These are phyloP conservation scores for Globisporangium emineosum DNA, from an alignment of 352 stramenopile genomes.

Conservation along the genomic window DNA sequence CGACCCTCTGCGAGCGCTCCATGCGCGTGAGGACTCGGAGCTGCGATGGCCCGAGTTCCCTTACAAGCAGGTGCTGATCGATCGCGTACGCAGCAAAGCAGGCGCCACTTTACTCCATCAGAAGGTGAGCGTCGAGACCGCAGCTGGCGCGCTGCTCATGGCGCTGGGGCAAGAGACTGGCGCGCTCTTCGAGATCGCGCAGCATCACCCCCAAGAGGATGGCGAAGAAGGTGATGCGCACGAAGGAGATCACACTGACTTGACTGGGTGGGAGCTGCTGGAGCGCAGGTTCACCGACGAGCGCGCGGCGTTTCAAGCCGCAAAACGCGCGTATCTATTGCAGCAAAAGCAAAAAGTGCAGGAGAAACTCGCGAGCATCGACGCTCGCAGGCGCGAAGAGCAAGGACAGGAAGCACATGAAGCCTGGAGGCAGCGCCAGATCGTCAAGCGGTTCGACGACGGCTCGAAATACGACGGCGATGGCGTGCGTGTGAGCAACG, in stretches of 20 bases:
- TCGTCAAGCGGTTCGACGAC: slow-evolving; percentile 60
- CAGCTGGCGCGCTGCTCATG: slow-evolving; percentile 54
- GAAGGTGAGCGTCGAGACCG: slow-evolving; percentile 31
- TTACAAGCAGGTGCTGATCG: slow-evolving; percentile 65
- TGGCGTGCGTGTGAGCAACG: slow-evolving; percentile 33
- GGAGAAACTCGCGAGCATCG: slow-evolving; percentile 33
- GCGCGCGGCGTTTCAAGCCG: slow-evolving; percentile 38
- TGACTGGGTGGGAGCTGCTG: slow-evolving; percentile 23
- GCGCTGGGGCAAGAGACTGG: slow-evolving; percentile 34
- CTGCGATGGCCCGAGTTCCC: slow-evolving; percentile 62
- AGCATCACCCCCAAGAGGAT: slow-evolving; percentile 20
- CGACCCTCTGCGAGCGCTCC: slow-evolving; percentile 43
- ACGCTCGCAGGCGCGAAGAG: slow-evolving; percentile 24
- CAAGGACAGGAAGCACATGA: slow-evolving; percentile 30
- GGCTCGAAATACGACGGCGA: slow-evolving; percentile 72
- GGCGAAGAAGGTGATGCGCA: slow-evolving; percentile 4
- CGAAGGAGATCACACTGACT: not conserved
- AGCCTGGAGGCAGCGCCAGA: slow-evolving; percentile 43
- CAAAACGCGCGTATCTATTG: slow-evolving; percentile 46
- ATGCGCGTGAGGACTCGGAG: slow-evolving; percentile 40
- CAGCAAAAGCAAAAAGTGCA: slow-evolving; percentile 36
- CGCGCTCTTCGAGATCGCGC: slow-evolving; percentile 45
- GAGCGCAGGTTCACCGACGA: slow-evolving; percentile 45
- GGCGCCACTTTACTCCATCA: slow-evolving; percentile 9
- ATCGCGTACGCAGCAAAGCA: slow-evolving; percentile 43